Base-by-base conservation (phyloP, 805 yeast species). In the Debaryomyces hansenii region DNA sequence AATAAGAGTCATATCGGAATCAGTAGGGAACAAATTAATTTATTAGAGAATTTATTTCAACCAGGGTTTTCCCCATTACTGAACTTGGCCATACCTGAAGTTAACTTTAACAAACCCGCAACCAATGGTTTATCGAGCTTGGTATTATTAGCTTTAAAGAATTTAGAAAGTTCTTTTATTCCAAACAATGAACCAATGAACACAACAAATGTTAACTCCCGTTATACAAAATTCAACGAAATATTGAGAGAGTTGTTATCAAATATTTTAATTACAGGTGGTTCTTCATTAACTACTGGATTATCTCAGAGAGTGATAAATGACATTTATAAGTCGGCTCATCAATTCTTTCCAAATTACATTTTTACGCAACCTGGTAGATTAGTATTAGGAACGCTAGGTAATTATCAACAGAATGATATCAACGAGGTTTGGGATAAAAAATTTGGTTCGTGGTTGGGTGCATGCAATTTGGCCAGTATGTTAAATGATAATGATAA, bases 401-500 rank as follows among this genome's bases (percentile, higher is more conserved):
- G 60, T 21, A 62, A 60, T 45, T 55, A 59, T 41, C 59, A 52
- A 20, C 46, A 58, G 16, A 63, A 64, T 31, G 70, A 65, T 40
- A 50, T 62, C 31, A 60, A 61, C 49, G 73, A 69, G 27, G 53
- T 58, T 14, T 70, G 74, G 56, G 90, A 85, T 49, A 74, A 84
- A 50, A 79, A 74, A 51, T 78, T 73, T 52, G 80, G 84, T 41
- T 72, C 78, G 20, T 84, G 90, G 90, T 66, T 83, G 27, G 90
- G 90, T n/a, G 89, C 90, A 0, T 78, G 84, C 46, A 82, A 83
- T 51, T 72, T 85, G 53, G 82, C 86, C 11, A 75, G 79, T 37
- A 75, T 82, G 72, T 79, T 84, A 41, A 83, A 82, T 47, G 83
- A 75, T 33, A 56, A 54, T 32, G 51, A 49, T 34, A 63, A 57